A percentile compares a stretch with the other conserved stretches of the same genome.
These are phyloP conservation scores for Nepenthes gracilis DNA, from an alignment of 148 eudicot genomes.

Conservation along the genomic window DNA sequence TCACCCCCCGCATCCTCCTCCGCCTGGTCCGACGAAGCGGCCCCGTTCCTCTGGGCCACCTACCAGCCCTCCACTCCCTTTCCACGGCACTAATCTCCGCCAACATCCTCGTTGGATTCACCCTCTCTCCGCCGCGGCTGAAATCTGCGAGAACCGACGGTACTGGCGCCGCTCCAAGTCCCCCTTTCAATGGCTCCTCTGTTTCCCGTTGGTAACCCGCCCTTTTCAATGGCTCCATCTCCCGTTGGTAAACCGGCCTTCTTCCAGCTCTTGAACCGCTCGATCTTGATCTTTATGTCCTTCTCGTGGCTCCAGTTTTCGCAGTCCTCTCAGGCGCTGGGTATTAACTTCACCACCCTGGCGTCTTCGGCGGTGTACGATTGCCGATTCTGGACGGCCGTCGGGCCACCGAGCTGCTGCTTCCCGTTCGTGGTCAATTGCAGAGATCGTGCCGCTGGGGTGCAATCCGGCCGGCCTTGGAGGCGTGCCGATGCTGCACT, in stretches of 20 bases:
- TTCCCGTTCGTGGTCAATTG: conserved; percentile 64
- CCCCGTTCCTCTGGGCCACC: conserved; percentile 49
- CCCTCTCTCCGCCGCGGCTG: conserved; percentile 61
- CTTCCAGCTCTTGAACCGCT: conserved; percentile 52
- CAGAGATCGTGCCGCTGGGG: conserved; percentile 37
- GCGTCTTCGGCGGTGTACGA: conserved; percentile 56
- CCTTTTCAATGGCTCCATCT: conserved; percentile 80
- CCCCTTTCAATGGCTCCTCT: conserved; percentile 80
- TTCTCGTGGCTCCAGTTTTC: conserved; percentile 90
- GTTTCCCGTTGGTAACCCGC: conserved; percentile 85
- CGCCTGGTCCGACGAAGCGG: conserved; percentile 20
- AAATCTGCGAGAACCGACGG: conserved; percentile 86
- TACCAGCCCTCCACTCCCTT: conserved; percentile 70
- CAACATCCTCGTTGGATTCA: conserved; percentile 54
- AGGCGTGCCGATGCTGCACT: conserved; percentile 56
- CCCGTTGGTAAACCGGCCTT: conserved; percentile 81
- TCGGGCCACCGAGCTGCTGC: conserved; percentile 57
- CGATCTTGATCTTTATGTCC: conserved; percentile 46
- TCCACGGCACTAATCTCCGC: conserved; percentile 54
- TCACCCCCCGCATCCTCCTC: conserved; percentile 32
- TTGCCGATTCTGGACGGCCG: conserved; percentile 70
- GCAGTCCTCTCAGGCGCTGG: conserved; percentile 69
- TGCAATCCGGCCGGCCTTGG: conserved; percentile 50
- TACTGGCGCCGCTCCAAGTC: conserved; percentile 63
- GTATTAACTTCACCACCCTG: conserved; percentile 42